Conservation (phyloP, 1,284 basidiomycete species). For the Leccinum subrobustum region DNA sequence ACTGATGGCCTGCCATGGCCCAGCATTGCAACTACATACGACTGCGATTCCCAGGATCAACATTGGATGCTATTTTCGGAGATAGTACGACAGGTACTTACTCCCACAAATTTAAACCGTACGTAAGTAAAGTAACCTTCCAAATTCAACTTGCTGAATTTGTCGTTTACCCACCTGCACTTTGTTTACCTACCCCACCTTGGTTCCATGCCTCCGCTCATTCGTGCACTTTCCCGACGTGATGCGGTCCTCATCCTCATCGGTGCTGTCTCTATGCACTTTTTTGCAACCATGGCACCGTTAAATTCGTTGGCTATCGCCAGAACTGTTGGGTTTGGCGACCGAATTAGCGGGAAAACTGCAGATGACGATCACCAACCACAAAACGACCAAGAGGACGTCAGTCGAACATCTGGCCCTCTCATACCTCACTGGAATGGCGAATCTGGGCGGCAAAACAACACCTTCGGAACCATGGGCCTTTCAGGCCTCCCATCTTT, state of each 20-base stretch:
- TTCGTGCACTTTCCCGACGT: constrained; percentile 37
- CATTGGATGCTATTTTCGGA: not conserved
- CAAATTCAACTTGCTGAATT: not conserved
- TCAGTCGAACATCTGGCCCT: constrained; percentile 1
- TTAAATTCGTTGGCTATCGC: constrained; percentile 35
- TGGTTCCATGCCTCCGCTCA: constrained; percentile 24
- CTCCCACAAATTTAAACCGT: not conserved
- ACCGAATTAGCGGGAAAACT: constrained; percentile 20
- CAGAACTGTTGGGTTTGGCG: constrained; percentile 35
- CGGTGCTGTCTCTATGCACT: constrained; percentile 52
- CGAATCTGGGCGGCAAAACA: not conserved
- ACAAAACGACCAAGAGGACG: constrained; percentile 13
- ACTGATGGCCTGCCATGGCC: not conserved
- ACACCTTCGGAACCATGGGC: not conserved
- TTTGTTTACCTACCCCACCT: not conserved
- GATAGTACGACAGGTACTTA: not conserved
- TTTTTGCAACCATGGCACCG: constrained; percentile 40
- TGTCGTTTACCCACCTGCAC: not conserved
- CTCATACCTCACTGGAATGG: not conserved
- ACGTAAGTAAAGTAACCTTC: not conserved
- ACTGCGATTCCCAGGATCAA: not conserved
- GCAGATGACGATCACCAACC: constrained; percentile 14
- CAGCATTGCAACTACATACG: not conserved
- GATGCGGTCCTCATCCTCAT: constrained; percentile 52
- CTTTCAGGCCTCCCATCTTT: constrained; percentile 28